A percentile compares a stretch with the other conserved stretches of the same genome.
These are phyloP conservation scores for Cladorrhinum sp. DNA, from an alignment of 2,329 filamentous ascomycete species.

Conservation along the genomic window DNA sequence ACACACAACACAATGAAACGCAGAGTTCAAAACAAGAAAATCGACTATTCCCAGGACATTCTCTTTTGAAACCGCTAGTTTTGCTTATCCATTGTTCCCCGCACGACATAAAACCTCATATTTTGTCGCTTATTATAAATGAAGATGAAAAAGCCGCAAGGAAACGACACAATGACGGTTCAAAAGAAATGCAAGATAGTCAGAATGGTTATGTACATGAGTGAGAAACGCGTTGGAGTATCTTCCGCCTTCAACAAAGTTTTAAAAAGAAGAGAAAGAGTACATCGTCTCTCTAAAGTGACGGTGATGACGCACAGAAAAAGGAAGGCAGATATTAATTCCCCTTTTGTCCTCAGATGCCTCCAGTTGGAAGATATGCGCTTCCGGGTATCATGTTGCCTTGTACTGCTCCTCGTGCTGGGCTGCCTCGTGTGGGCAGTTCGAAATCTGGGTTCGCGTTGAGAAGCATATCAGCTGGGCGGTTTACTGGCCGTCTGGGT, in stretches of 20 bases:
- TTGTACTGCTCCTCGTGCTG: constrained; percentile 17
- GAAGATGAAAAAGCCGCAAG: neutral
- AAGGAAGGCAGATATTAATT: neutral
- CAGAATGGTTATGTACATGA: neutral
- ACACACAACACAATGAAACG: neutral
- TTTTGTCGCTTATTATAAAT: neutral
- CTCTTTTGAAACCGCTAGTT: neutral
- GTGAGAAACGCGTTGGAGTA: neutral
- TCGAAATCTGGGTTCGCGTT: constrained; percentile 84
- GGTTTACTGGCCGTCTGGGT: constrained; percentile 46
- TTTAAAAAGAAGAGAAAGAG: neutral
- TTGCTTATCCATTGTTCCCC: neutral
- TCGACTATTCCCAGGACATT: neutral
- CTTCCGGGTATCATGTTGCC: constrained; percentile 52
- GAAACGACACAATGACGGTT: neutral
- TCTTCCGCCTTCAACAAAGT: neutral
- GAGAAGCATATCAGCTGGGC: constrained; percentile 67
- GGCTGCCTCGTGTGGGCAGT: constrained; percentile 46
- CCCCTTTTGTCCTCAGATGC: neutral
- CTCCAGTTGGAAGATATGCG: constrained; percentile 43
- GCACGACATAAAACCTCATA: neutral
- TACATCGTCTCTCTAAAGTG: neutral
- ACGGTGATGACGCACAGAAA: neutral
- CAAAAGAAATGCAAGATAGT: neutral
- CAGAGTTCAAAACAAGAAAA: neutral